Percentiles rank a stretch among this genome's conserved stretches.
phyloP scores from a whole-genome alignment of 1,139 yeast genomes.

The Debaryomyces fabryi region DNA sequence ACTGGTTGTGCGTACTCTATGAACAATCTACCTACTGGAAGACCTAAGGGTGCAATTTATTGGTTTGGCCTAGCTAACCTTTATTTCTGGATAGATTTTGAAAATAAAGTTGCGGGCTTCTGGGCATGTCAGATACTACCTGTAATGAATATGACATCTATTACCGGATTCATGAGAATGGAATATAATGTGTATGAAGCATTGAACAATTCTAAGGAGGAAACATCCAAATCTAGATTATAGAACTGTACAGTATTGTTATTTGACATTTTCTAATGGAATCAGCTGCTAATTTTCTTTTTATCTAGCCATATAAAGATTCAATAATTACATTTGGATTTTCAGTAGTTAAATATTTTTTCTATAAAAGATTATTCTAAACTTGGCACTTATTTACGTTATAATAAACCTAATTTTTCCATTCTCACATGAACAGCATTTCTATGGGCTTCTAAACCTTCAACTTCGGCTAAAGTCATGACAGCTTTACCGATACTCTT shows the following conservation, averaged over 20 bases:
- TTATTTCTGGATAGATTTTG: slow-evolving; percentile 49
- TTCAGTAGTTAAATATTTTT: background rate
- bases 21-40: slow-evolving; percentile 37
- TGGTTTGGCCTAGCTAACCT: slow-evolving; percentile 54
- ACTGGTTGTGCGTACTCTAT: slow-evolving; percentile 73
- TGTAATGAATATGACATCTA: slow-evolving; percentile 19
- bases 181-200: slow-evolving; percentile 22
- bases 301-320: too few species aligned
- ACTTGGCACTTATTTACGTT: background rate
- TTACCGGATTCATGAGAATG: slow-evolving; percentile 19
- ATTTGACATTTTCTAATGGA: too few species aligned
- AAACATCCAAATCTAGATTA: background rate
- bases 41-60: slow-evolving; percentile 41
- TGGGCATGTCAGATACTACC: slow-evolving; percentile 47
- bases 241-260: background rate
- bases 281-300: too few species aligned
- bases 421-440: slow-evolving; percentile 93
- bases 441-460: slow-evolving; percentile 96
- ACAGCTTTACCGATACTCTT: slow-evolving; percentile 91
- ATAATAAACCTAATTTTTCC: slow-evolving; percentile 65
- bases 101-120: slow-evolving; percentile 45
- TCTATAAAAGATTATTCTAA: background rate
- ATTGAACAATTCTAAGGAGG: slow-evolving; percentile 12
- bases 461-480: slow-evolving; percentile 94
- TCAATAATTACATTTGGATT: too few species aligned